Percentiles rank a stretch among this genome's conserved stretches.
Evolutionary conservation across 306 rosid species (phyloP).

Genomic region (Delonix regia): DNA sequence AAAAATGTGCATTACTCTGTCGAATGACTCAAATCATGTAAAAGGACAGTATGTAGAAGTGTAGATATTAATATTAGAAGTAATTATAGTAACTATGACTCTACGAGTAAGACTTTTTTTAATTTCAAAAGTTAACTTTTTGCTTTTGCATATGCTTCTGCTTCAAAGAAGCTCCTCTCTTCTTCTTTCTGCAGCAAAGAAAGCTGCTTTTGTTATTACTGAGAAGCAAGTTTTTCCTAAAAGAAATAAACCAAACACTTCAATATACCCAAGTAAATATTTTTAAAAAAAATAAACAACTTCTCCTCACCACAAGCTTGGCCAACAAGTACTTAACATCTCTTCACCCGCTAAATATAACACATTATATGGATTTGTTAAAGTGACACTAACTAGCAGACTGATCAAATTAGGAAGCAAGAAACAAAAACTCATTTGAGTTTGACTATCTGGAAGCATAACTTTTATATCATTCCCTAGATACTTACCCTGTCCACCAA

Average conservation of each 20-base stretch:
- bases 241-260: not conserved
- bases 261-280: not conserved
- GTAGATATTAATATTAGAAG: too few relatives aligned
- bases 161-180: too few relatives aligned
- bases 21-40: too few relatives aligned
- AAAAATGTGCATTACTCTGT: too few relatives aligned
- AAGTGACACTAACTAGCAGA: not conserved
- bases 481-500: not conserved
- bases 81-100: too few relatives aligned
- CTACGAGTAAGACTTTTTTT: too few relatives aligned
- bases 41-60: too few relatives aligned
- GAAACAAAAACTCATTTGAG: not conserved
- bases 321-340: not conserved
- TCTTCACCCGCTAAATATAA: not conserved
- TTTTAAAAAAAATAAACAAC: not conserved
- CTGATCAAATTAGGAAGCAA: not conserved
- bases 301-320: not conserved
- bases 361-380: not conserved
- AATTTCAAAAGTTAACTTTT: too few relatives aligned
- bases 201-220: too few relatives aligned
- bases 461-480: not conserved
- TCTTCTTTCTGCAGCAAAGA: too few relatives aligned
- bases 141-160: too few relatives aligned
- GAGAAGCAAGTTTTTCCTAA: not conserved
- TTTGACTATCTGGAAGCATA: not conserved